Base-by-base conservation (phyloP, 2,329 filamentous ascomycete genomes). In the Coniochaeta sp. region DNA sequence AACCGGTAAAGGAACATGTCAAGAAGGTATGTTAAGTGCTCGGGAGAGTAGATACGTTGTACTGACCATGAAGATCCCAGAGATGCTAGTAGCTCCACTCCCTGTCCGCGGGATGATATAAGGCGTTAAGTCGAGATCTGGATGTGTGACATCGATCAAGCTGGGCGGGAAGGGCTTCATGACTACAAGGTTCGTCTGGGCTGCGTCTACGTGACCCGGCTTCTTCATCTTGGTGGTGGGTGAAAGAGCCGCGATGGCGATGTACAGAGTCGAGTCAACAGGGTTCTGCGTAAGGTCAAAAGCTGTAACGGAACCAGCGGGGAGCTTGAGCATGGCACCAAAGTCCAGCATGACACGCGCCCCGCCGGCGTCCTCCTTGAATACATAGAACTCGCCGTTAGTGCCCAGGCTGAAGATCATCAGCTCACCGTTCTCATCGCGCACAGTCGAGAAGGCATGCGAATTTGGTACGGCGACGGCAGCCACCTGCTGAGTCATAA, bases 401-500 rank as follows among this genome's bases (percentile, higher is more conserved):
- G n/a, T 58, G 56, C 56, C 33, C 14, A 38, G 38, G n/a, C 56
- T 58, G 17, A 58, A 24, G 22, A 58, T n/a, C 22, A 58, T 40
- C 16, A 34, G 56, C 28, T 16, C 38, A 31, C 38, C 56, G 26
- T 58, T 58, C 56, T 58, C 38, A 28, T 58, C 56, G 19, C 24
- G 17, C 28, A 40, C 33, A 11, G 56, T 58, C 28, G 24, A 19
- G 56, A 58, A 58, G 33, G 17, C 24, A 24, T 34, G 24, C 11
- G 56, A 58, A 14, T 38, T 22, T 16, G 56, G 56, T 17, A 58
- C 56, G 9, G 56, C 17, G n/a, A 58, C 33, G 26, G 56, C 56
- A 24, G 56, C 56, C 33, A 58, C 56, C 28, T 28, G 56, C 33
- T 40, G 56, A n/a, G 24, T 33, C 56, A 58, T 58, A 28, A 58